Evolutionary conservation across 2,329 filamentous ascomycete species (phyloP), one percentile per base, ranked within the genome.

Genomic region (Fusarium tuaranense): DNA sequence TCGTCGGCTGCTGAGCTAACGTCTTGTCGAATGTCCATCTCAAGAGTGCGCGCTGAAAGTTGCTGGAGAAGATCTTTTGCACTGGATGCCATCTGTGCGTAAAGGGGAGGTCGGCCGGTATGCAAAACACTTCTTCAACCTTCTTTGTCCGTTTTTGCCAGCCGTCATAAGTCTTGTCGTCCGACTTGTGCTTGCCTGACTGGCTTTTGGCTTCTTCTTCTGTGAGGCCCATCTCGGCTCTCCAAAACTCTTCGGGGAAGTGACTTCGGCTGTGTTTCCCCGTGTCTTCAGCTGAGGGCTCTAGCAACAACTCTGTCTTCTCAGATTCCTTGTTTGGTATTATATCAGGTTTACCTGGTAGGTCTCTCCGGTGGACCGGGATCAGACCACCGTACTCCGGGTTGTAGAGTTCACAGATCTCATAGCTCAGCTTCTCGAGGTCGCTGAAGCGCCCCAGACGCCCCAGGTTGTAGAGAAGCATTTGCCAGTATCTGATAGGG

Each of bases 11-110:
- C 27, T 73, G 73, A 3, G 80, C 78, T 27, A 83, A 63, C 14
- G 79, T 82, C 60, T 82, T 78, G 66, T 85, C 81, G 65, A 89
- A 89, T 0, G 85, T 84, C 82, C 85, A 88, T 39, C 86, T 81
- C 10, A 88, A 71, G 18, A 88, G 82, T 3, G 79, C 77, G 2
- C 81, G 79, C 63, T 88, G 80, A 22, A 88, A 67, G 60, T 36
- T 30, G 76, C 77, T 13, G 70, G 83, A 80, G 70, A 90, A 89
- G 22, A 90, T 80, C 41, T 81, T 81, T 46, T 82, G 83, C 8
- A 90, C 66, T 3, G 88, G 88, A 68, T 90, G 88, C 14, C 83
- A 76, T 2, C 79, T 81, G 63, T 85, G 83, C 12, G 72, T 70
- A 27, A 83, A 78, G 2, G 84, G 82, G 14, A 89, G 78, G 64